Evolutionary conservation across 495 filamentous ascomycete species (phyloP).

Genomic region (Tuber magnatum): DNA sequence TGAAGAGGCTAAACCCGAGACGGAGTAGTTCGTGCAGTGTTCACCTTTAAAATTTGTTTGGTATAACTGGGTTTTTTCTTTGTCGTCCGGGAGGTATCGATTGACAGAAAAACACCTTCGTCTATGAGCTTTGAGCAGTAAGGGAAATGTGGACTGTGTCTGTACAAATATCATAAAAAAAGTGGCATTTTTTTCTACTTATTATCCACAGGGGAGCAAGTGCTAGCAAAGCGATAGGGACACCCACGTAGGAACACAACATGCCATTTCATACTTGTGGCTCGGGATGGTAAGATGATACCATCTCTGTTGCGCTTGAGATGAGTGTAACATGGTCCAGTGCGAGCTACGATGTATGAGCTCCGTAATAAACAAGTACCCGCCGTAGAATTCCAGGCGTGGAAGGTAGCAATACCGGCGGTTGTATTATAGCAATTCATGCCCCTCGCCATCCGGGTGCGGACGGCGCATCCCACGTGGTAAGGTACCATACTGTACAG

Average conservation of each 20-base stretch:
- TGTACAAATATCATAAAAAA: constrained; percentile 6
- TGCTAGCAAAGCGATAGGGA: not conserved
- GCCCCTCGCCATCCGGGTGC: not conserved
- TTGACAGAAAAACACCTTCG: not conserved
- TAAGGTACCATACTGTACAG: not conserved
- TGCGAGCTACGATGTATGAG: not conserved
- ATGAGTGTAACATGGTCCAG: not conserved
- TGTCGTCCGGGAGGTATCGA: not conserved
- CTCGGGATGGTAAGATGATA: not conserved
- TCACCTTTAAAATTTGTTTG: not conserved
- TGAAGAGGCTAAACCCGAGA: constrained; percentile 8
- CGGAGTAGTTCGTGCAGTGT: not conserved
- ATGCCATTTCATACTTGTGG: not conserved
- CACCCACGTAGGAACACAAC: not conserved
- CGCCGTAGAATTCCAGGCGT: not conserved
- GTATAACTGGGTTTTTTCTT: not conserved
- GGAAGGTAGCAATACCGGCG: not conserved
- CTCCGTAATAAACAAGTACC: not conserved
- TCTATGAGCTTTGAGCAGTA: not conserved
- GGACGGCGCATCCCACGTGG: not conserved
- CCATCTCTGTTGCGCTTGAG: not conserved
- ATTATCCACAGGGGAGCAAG: not conserved
- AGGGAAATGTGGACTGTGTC: not conserved
- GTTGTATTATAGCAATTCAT: not conserved
- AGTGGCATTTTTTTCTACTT: not conserved